Evolutionary conservation across 2,329 filamentous ascomycete genomes (phyloP).

Genomic region (Calonectria multiphialidica): DNA sequence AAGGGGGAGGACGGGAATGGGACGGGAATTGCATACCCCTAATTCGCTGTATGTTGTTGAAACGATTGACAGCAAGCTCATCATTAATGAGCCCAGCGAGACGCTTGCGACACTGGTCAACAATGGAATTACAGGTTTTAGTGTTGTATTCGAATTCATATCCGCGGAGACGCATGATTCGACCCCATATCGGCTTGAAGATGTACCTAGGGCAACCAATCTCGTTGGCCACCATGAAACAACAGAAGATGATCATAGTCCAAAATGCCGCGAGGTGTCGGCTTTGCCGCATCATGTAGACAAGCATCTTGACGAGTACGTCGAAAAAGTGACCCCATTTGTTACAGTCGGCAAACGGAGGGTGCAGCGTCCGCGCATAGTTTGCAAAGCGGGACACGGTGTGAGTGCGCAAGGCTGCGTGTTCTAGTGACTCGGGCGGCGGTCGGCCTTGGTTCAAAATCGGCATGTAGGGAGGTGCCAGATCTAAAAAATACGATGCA

Average conservation of each 20-base stretch:
- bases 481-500: not conserved
- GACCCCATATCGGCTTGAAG: not conserved
- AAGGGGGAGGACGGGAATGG: not conserved
- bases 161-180: not conserved
- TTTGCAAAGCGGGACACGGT: not conserved
- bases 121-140: not conserved
- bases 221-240: not conserved
- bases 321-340: not conserved
- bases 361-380: not conserved
- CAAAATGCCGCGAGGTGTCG: not conserved
- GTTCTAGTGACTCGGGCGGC: not conserved
- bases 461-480: not conserved
- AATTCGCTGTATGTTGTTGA: not conserved
- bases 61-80: not conserved
- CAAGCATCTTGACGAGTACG: not conserved
- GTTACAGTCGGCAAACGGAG: not conserved
- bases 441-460: too few species aligned
- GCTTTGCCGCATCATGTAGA: not conserved
- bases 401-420: too few species aligned
- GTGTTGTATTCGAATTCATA: not conserved
- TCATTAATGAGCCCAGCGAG: not conserved
- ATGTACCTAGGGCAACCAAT: not conserved
- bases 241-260: not conserved
- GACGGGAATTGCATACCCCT: not conserved
- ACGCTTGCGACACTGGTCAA: not conserved